These are phyloP conservation scores for Talaromyces sp. DNA, from an alignment of 2,329 filamentous ascomycete species.

Conservation along the genomic window DNA sequence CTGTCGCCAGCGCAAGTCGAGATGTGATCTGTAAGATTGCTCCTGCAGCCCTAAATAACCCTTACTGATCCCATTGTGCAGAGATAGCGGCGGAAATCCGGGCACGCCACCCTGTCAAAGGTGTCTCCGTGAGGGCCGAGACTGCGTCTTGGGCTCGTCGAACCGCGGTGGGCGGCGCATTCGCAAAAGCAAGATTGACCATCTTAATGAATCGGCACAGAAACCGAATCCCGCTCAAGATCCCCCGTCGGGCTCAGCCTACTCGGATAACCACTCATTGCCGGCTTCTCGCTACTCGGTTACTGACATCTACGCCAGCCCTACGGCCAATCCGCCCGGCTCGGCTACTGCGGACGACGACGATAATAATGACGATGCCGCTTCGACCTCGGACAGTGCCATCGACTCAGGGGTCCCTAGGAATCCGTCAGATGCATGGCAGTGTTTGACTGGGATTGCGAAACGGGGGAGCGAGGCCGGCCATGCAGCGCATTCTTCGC, in stretches of 20 bases:
- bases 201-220: slow-evolving; percentile 19
- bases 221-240: slow-evolving; percentile 25
- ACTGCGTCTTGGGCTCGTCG: slow-evolving; percentile 56
- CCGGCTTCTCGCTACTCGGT: slow-evolving; percentile 27
- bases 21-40: slow-evolving; percentile 44
- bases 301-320: slow-evolving; percentile 30
- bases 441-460: slow-evolving; percentile 43
- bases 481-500: neutral
- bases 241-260: slow-evolving; percentile 20
- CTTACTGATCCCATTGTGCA: slow-evolving; percentile 15
- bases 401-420: slow-evolving; percentile 38
- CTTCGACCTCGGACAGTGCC: slow-evolving; percentile 30
- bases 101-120: slow-evolving; percentile 53
- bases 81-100: slow-evolving; percentile 45
- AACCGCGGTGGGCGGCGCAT: slow-evolving; percentile 57
- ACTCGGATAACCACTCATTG: slow-evolving; percentile 21
- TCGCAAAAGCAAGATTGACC: slow-evolving; percentile 47
- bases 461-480: slow-evolving; percentile 27
- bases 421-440: slow-evolving; percentile 48
- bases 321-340: slow-evolving; percentile 25
- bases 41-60: neutral
- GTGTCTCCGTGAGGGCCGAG: slow-evolving; percentile 54
- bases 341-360: slow-evolving; percentile 31
- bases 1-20: slow-evolving; percentile 48
- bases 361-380: slow-evolving; percentile 22